phyloP scores from a whole-genome alignment of 208 protist species.

The Trypanosoma congolense region DNA sequence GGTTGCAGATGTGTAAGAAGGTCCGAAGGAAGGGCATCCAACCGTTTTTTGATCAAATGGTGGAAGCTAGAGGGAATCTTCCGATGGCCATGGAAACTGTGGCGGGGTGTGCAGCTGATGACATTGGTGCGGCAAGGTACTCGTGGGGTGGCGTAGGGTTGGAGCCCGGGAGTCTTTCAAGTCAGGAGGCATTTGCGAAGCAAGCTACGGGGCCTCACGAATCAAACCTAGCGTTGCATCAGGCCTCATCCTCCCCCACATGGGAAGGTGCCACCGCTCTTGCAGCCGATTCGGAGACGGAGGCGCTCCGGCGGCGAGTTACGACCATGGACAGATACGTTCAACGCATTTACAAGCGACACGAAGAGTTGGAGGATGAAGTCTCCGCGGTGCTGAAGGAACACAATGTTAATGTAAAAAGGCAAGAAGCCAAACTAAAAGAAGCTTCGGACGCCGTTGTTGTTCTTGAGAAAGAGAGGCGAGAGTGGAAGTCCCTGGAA shows the following conservation, averaged over 20 bases:
- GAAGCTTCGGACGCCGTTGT: constrained; percentile 5
- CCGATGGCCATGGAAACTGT: too few species aligned
- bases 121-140: too few species aligned
- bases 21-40: too few species aligned
- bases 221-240: neutral
- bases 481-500: constrained; percentile 49
- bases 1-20: neutral
- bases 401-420: constrained; percentile 30
- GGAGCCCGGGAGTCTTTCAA: too few species aligned
- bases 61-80: too few species aligned
- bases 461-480: constrained; percentile 42
- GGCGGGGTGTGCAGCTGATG: too few species aligned
- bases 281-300: constrained; percentile 12
- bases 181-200: too few species aligned
- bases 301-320: constrained; percentile 10
- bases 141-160: too few species aligned
- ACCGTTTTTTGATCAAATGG: too few species aligned
- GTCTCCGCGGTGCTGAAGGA: constrained; percentile 36
- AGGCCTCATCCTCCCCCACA: neutral
- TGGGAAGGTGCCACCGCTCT: neutral
- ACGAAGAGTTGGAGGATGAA: constrained; percentile 41
- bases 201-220: too few species aligned
- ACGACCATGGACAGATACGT: constrained; percentile 6
- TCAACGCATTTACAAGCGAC: constrained; percentile 29
- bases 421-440: constrained; percentile 25